Evolutionary conservation across 1,284 basidiomycete genomes (phyloP).

Genomic region (Pyrrhoderma lamaoense): DNA sequence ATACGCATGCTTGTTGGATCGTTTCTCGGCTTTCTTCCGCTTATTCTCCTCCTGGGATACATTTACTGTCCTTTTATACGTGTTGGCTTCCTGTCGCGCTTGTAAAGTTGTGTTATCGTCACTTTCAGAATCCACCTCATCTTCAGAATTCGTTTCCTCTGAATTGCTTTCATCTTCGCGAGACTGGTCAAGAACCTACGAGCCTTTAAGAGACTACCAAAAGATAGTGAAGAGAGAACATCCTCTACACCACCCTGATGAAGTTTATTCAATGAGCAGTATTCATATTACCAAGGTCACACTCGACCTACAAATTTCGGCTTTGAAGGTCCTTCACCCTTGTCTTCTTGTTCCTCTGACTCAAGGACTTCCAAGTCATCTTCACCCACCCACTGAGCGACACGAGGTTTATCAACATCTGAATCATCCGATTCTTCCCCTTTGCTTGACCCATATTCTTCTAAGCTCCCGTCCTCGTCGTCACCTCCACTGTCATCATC

Average conservation of each 20-base stretch:
- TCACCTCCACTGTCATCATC: background rate
- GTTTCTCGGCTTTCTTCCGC: slow-evolving; percentile 42
- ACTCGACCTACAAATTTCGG: slow-evolving; percentile 11
- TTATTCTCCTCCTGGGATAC: slow-evolving; percentile 12
- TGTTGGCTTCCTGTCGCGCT: slow-evolving; percentile 26
- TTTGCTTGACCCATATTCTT: background rate
- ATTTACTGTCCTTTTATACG: slow-evolving; percentile 20
- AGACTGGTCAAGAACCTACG: slow-evolving; percentile 43
- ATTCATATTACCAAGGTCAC: slow-evolving; percentile 17
- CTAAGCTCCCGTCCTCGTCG: background rate
- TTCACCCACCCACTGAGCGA: slow-evolving; percentile 53
- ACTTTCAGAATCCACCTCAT: slow-evolving; percentile 24
- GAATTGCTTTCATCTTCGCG: slow-evolving; percentile 30
- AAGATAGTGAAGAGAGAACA: slow-evolving; percentile 45
- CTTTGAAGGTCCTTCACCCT: slow-evolving; percentile 12
- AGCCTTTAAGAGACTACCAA: slow-evolving; percentile 62
- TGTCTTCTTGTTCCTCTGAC: slow-evolving; percentile 25
- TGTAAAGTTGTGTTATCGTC: slow-evolving; percentile 18
- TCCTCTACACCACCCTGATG: slow-evolving; percentile 29
- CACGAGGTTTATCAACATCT: slow-evolving; percentile 41
- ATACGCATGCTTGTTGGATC: slow-evolving; percentile 85
- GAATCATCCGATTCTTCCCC: background rate
- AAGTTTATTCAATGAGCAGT: slow-evolving; percentile 15
- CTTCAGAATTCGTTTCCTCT: slow-evolving; percentile 26
- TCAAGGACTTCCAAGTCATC: slow-evolving; percentile 30